Evolutionary conservation across 73 alveolate genomes (phyloP).

Genomic region (Uronychia setigera): DNA sequence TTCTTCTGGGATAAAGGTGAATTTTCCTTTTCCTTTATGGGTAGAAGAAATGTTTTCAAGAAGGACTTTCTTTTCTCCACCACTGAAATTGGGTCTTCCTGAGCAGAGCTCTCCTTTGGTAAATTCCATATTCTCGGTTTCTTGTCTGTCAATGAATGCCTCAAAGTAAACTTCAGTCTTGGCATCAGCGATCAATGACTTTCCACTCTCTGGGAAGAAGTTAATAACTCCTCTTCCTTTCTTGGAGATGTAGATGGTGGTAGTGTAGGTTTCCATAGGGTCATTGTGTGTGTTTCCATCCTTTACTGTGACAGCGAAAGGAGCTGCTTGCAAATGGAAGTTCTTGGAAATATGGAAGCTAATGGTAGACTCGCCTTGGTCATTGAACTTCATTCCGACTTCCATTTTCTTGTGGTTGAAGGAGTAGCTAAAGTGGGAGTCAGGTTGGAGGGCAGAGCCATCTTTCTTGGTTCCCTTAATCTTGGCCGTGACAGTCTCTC

Average conservation of each 20-base stretch:
- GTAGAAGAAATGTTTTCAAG: background rate
- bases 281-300: background rate
- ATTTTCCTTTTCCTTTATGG: conserved; percentile 31
- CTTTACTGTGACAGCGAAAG: background rate
- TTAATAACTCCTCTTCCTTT: background rate
- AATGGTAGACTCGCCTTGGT: background rate
- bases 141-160: background rate
- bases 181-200: background rate
- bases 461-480: conserved; percentile 25
- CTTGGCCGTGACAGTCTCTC: conserved; percentile 32
- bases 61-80: background rate
- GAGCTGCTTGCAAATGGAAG: background rate
- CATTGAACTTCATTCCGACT: background rate
- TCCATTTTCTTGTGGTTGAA: no score
- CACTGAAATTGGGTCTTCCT: background rate
- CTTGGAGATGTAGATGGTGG: background rate
- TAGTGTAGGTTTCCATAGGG: background rate
- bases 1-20: conserved; percentile 14
- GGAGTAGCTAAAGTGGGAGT: conserved; percentile 11
- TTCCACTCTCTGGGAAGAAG: background rate
- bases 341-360: background rate
- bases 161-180: background rate
- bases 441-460: conserved; percentile 5
- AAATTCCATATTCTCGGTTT: background rate
- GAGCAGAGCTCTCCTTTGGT: background rate